Conservation (phyloP, 2,329 filamentous ascomycete genomes). For the Didymella glomerata region DNA sequence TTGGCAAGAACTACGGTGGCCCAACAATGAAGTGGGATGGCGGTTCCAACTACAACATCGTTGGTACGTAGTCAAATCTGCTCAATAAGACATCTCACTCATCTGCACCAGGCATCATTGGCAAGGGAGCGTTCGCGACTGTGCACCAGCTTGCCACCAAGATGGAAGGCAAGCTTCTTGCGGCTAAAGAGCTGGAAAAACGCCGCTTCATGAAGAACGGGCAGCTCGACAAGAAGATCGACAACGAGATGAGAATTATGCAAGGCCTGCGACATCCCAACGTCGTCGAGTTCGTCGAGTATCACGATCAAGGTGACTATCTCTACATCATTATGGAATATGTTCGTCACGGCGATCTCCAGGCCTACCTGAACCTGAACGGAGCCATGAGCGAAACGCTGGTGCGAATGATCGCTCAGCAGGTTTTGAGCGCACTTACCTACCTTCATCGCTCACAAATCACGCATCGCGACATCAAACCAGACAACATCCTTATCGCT, state of each 20-base stretch:
- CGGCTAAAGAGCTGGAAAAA: conserved; percentile 95
- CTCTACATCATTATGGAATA: conserved; percentile 99
- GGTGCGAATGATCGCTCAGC: conserved; percentile 75
- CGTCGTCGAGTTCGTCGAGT: conserved; percentile 90
- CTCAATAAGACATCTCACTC: conserved; percentile 4
- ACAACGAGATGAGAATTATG: conserved; percentile 99
- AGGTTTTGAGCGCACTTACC: conserved; percentile 81
- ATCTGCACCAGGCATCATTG: conserved; percentile 67
- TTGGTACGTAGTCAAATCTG: conserved; percentile 47
- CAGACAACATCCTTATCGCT: conserved; percentile 92
- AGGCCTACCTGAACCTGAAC: conserved; percentile 70
- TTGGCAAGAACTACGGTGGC: conserved; percentile 39
- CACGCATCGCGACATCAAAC: conserved; percentile 98
- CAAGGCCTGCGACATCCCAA: conserved; percentile 82
- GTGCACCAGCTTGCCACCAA: conserved; percentile 91
- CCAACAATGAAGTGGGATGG: conserved; percentile 82
- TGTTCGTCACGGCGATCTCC: conserved; percentile 82
- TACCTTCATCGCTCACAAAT: conserved; percentile 90
- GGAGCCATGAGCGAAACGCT: conserved; percentile 71
- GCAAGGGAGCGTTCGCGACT: conserved; percentile 92
- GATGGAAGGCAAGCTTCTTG: conserved; percentile 81
- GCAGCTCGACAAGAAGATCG: conserved; percentile 85
- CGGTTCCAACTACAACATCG: conserved; percentile 82
- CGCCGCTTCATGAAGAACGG: conserved; percentile 92
- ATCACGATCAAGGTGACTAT: conserved; percentile 80